A percentile compares a stretch with the other conserved stretches of the same genome.
phyloP scores from a whole-genome alignment of 116 monocot species.

The Posidonia oceanica region DNA sequence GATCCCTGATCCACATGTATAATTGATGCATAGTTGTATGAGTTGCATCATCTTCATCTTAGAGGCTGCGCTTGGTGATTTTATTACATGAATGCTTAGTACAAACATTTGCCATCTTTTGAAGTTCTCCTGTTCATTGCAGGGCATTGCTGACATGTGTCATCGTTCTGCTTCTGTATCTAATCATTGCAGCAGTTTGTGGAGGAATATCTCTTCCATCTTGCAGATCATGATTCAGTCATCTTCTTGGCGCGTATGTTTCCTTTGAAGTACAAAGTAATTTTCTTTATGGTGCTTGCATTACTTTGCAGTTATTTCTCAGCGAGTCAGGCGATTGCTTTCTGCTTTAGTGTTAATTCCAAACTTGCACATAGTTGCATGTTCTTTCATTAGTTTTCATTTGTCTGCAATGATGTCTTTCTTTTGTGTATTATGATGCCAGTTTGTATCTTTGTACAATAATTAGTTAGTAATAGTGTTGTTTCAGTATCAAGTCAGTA shows the following conservation, averaged over 20 bases:
- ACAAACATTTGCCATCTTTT: not conserved
- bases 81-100: not conserved
- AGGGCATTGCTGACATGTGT: conserved; percentile 62
- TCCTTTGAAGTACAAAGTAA: not conserved
- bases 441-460: too few species aligned
- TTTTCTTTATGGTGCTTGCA: not conserved
- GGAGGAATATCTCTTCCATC: conserved; percentile 80
- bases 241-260: not conserved
- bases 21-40: too few species aligned
- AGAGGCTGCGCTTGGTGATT: not conserved
- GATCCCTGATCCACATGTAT: too few species aligned
- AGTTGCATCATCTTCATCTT: not conserved
- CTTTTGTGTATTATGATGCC: too few species aligned
- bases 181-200: conserved; percentile 81
- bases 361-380: not conserved
- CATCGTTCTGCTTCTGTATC: conserved; percentile 67
- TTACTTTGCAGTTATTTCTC: not conserved
- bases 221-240: conserved; percentile 44
- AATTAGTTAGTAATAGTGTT: too few species aligned
- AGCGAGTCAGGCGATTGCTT: not conserved
- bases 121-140: conserved; percentile 10
- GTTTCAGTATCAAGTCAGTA: too few species aligned
- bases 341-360: not conserved
- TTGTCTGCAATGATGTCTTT: too few species aligned
- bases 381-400: too few species aligned